These are phyloP conservation scores for Salix koriyanagi DNA, from an alignment of 345 rosid genomes.

Conservation along the genomic window DNA sequence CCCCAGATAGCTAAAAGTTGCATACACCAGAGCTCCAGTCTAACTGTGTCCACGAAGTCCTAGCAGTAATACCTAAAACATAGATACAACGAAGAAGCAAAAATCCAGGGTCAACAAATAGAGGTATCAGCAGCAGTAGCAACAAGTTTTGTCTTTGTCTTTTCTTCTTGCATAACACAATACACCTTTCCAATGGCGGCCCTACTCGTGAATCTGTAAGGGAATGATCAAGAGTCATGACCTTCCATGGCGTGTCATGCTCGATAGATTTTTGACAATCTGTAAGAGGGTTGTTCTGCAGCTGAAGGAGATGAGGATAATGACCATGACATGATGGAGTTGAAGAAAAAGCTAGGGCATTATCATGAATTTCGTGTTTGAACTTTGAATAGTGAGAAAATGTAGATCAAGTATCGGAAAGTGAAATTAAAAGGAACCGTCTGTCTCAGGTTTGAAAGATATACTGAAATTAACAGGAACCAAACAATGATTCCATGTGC, in stretches of 20 bases:
- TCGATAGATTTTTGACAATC: neutral
- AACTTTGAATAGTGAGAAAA: neutral
- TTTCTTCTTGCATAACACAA: neutral
- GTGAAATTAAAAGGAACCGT: neutral
- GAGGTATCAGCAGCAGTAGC: neutral
- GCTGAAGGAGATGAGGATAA: neutral
- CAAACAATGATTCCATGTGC: slow-evolving; percentile 3
- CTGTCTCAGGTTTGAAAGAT: neutral
- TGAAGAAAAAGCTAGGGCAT: neutral
- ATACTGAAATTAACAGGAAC: neutral
- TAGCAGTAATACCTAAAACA: slow-evolving; percentile 28
- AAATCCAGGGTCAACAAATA: slow-evolving; percentile 8
- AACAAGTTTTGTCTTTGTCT: neutral
- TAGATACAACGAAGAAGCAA: slow-evolving; percentile 2
- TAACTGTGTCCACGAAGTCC: slow-evolving; percentile 2
- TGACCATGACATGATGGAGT: neutral
- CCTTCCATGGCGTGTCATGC: neutral
- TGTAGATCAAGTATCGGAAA: neutral
- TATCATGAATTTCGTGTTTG: neutral
- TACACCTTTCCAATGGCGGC: neutral
- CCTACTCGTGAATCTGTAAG: neutral
- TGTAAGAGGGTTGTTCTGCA: neutral
- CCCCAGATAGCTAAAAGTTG: neutral
- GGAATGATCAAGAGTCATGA: neutral
- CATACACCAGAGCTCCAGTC: slow-evolving; percentile 18